Evolutionary conservation across 2,329 filamentous ascomycete species (phyloP), one percentile per base, ranked within the genome.

Genomic region (Aspergillus tanneri): DNA sequence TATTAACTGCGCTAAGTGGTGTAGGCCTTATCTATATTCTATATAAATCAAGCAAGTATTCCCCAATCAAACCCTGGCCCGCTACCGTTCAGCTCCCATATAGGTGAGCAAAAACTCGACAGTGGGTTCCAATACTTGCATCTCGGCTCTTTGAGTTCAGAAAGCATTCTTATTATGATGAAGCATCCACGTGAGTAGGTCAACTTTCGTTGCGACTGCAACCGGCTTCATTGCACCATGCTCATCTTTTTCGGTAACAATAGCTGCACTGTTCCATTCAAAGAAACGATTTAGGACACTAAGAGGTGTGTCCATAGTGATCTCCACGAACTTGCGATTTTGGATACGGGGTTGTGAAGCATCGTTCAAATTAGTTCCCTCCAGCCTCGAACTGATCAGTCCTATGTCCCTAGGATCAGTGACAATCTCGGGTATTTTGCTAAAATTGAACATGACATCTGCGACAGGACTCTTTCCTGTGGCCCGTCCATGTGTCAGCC

Each of bases 371-470:
- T 30, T 36, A 34, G 37, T 46, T 46, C 12, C 40, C 43, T 43
- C 54, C n/a, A n/a, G n/a, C n/a, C n/a, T 49, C 18, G 58, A 50
- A 30, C 64, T 50, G 50, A 52, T 65, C 37, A 66, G 56, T 23
- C 71, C 78, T 45, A 87, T 75, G 61, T 87, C 81, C 52, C 86
- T 82, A 23, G 89, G 85, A 62, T 97, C 90, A n/a, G 90, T 95
- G 48, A 95, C 85, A 6, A 96, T 85, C 74, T 97, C 91, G 58
- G 88, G 83, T 47, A 96, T 80, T 59, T 86, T 87, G 49, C 83
- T 80, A 74, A 99, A 99, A 71, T 96, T 87, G 65, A 99, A 99
- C 93, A 99, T 99, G 72, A 96, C 89, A 19, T 91, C 85, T 53
- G 82, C 82, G 49, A 99, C 89, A 0, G 83, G 83, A 57, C 81